Base-by-base conservation (phyloP, 164 flowering plant species). In the Annona squamosa region DNA sequence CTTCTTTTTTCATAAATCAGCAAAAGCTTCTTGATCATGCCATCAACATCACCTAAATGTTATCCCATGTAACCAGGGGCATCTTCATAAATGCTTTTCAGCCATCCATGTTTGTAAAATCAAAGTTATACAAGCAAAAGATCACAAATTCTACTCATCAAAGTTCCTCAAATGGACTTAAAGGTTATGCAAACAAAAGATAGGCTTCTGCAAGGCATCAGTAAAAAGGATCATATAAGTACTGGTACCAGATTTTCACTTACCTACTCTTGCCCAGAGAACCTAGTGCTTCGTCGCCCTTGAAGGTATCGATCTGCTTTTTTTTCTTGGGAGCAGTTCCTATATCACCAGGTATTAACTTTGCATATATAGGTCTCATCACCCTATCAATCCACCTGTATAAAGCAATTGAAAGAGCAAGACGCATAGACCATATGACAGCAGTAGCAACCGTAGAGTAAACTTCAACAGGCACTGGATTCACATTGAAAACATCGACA, bases 381-480 rank as follows among this genome's bases (percentile, higher is more conserved):
- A 78, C 56, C 75, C 76, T 92, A 81, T 94, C 99, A 75, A 94
- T 87, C 89, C 89, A 86, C 16, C 90, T 52, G 84, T 90, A 94
- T 47, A 92, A 76, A 48, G 63, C 90, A 76, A 91, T 73, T 46
- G 97, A 74, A 75, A 94, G 87, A 41, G 94, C 91, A 82, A 94
- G 91, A 65, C 97, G 89, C 97, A 94, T 92, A 45, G 91, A 85
- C 99, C 99, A 94, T 75, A 94, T 82, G 70, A 94, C 97, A 73
- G 94, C 88, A 75, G 89, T 89, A 62, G 95, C 95, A 74, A 90
- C 78, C 17, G 90, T 83, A n/a, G 99, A 85, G 80, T 94, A 94
- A n/a, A 94, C 83, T 83, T 94, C 95, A 19, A 89, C 90, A 77
- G 85, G 89, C 63, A 91, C 90, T 1, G 91, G 46, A 67, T 91